A percentile compares a stretch with the other conserved stretches of the same genome.
These are phyloP conservation scores for Gracilariopsis chorda DNA, from an alignment of 23 red algal genomes.

Conservation along the genomic window DNA sequence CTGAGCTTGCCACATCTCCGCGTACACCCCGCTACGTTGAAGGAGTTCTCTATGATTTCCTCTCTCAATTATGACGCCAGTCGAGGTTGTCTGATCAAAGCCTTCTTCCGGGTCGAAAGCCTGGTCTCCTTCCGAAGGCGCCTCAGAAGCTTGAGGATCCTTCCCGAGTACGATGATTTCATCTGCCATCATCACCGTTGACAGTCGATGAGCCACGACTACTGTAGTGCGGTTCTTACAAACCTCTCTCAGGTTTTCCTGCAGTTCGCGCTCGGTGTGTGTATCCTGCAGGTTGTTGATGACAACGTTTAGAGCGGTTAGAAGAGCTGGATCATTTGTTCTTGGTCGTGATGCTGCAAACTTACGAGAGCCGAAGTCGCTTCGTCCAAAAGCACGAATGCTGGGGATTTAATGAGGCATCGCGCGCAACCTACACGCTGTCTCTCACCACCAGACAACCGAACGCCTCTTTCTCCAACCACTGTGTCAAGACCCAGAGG, in stretches of 20 bases:
- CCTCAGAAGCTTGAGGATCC: not conserved
- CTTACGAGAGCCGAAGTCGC: slow-evolving; percentile 80
- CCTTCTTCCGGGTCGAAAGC: not conserved
- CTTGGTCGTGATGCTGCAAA: not conserved
- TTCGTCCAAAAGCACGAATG: slow-evolving; percentile 86
- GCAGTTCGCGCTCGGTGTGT: slow-evolving; percentile 80
- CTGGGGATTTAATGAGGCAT: slow-evolving; percentile 78
- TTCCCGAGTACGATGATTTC: slow-evolving; percentile 86
- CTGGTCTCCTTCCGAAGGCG: not conserved
- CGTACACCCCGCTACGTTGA: slow-evolving; percentile 13
- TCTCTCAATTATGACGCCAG: slow-evolving; percentile 68
- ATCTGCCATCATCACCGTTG: slow-evolving; percentile 85
- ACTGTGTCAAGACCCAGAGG: slow-evolving; percentile 84
- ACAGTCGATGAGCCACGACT: slow-evolving; percentile 88
- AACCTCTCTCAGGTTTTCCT: slow-evolving; percentile 68
- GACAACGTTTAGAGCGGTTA: no score
- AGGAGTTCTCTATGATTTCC: slow-evolving; percentile 67
- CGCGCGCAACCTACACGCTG: slow-evolving; percentile 89
- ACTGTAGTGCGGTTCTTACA: slow-evolving; percentile 89
- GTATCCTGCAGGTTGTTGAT: slow-evolving; percentile 82
- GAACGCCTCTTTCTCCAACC: slow-evolving; percentile 85
- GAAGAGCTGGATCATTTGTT: no score
- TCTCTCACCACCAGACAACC: slow-evolving; percentile 89
- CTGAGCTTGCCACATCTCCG: slow-evolving; percentile 67
- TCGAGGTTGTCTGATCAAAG: not conserved